Conservation (phyloP, 2,329 filamentous ascomycete species). For the Fusarium drepaniforme region DNA sequence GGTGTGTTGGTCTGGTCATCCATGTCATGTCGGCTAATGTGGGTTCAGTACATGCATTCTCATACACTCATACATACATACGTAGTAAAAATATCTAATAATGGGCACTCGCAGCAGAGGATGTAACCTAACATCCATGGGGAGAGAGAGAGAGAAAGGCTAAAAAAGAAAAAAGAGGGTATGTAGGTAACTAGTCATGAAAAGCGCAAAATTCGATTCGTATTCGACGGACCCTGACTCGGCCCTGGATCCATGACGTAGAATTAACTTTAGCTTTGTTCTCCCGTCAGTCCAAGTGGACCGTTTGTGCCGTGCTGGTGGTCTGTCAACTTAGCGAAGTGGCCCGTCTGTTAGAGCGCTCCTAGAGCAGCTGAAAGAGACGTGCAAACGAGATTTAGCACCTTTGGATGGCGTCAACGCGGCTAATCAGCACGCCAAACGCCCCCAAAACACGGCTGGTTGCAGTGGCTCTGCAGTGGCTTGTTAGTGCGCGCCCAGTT, state of each 20-base stretch:
- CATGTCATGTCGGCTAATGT: background rate
- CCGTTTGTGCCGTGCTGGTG: background rate
- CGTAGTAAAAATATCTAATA: background rate
- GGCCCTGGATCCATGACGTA: background rate
- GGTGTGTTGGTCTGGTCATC: too few species aligned
- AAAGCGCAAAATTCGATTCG: background rate
- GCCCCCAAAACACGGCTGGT: background rate
- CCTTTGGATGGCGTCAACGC: background rate
- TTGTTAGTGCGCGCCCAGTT: background rate
- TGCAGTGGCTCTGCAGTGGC: background rate
- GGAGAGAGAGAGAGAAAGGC: background rate
- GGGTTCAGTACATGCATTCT: background rate
- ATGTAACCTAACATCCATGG: background rate
- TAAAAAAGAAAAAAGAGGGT: background rate
- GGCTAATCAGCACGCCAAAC: background rate
- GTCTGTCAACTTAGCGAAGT: background rate
- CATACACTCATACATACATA: background rate
- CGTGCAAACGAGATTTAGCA: background rate
- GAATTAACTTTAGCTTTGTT: background rate
- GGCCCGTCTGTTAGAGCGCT: background rate
- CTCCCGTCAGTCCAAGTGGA: background rate
- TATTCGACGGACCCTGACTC: background rate
- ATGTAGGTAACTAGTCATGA: background rate
- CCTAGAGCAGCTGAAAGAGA: background rate
- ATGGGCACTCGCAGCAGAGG: background rate